Base-by-base conservation (phyloP, 2,329 filamentous ascomycete genomes). In the Cryphonectria radicalis region DNA sequence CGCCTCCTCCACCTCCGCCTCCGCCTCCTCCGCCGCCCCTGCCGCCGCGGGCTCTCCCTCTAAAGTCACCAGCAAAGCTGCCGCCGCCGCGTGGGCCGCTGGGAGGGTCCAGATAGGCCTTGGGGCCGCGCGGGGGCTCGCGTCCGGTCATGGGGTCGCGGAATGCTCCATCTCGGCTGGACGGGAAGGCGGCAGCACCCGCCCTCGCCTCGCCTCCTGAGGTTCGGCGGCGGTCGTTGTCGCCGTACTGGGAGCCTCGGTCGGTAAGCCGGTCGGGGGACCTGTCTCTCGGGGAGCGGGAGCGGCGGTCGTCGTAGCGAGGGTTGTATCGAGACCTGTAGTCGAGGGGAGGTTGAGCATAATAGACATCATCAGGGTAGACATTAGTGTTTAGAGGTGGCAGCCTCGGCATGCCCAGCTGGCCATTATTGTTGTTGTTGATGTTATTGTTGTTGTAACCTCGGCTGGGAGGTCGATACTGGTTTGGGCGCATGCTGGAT, bases 71-170 rank as follows among this genome's bases (percentile, higher is more conserved):
- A 3, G 84, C 83, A 77, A 91, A 93, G 11, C 88, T 89, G 70
- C 90, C 87, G 60, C 90, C 87, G 60, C 91, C 91, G 70, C 92
- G 87, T 19, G 90, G 91, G 42, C 90, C 90, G 74, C 87, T 88
- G n/a, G 89, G 87, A 42, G 88, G 82, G 73, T 95, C 93, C 72
- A 92, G 87, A 70, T 94, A 83, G 4, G 92, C 93, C 80, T 95
- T 94, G 14, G 94, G 94, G 0, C 93, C 94, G 70, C 94, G 88
- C 3, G 94, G 94, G 1, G 93, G 91, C 74, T 97, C 93, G 74
- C 91, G 87, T 17, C 87, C 85, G 42, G 84, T 79, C 78, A 86
- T 74, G 75, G 86, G 78, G 76, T 90, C 88, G 69, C 86, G 84
- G 73, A 90, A 90, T 28, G 1, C 28, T 17, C 77, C 79, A 74